Percentiles rank a stretch among this genome's conserved stretches.
Evolutionary conservation across 306 rosid species (phyloP).

Genomic region (Medicago ruthenica): DNA sequence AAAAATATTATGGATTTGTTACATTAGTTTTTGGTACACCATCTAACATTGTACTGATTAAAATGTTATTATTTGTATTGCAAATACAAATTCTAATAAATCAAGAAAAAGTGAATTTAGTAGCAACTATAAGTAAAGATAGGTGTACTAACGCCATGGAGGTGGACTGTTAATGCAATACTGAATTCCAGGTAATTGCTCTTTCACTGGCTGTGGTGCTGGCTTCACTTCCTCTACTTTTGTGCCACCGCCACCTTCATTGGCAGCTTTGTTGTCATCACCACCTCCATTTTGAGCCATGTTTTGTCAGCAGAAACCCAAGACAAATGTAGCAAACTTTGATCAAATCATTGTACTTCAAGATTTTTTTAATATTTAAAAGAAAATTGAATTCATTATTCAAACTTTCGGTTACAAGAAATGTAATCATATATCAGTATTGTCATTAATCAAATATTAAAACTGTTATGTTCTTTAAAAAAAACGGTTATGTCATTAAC

Average conservation of each 20-base stretch:
- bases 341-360: not conserved
- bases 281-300: not conserved
- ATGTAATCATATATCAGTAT: not conserved
- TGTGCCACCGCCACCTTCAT: not conserved
- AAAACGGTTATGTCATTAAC: too few relatives aligned
- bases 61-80: not conserved
- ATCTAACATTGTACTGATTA: not conserved
- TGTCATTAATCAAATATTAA: not conserved
- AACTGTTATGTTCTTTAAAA: not conserved
- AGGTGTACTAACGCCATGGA: slow-evolving; percentile 72
- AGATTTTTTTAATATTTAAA: not conserved
- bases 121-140: not conserved
- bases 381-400: not conserved
- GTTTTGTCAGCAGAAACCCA: not conserved
- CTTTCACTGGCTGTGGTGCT: slow-evolving; percentile 49
- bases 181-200: slow-evolving; percentile 78
- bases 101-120: not conserved
- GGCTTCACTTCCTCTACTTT: slow-evolving; percentile 3
- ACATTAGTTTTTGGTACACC: too few relatives aligned
- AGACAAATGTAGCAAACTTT: not conserved
- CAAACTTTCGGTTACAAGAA: slow-evolving; percentile 1
- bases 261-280: not conserved
- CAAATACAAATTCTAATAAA: not conserved
- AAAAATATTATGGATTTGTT: too few relatives aligned
- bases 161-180: slow-evolving; percentile 83